These are phyloP conservation scores for Blastosporella zonata DNA, from an alignment of 1,284 basidiomycete genomes.

Conservation along the genomic window DNA sequence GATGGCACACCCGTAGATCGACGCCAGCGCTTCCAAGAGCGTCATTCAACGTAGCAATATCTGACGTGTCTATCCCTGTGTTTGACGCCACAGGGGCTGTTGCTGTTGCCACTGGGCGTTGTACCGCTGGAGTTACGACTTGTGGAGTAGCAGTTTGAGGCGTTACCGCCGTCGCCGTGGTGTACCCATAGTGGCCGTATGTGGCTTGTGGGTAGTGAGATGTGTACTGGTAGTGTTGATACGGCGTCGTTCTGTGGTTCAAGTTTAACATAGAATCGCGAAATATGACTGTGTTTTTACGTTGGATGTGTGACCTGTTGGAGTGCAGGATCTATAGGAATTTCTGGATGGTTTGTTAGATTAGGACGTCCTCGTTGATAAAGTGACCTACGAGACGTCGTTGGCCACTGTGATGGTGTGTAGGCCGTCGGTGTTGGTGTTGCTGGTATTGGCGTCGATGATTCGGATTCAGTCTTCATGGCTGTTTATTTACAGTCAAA, in stretches of 20 bases:
- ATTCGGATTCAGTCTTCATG: conserved; percentile 23
- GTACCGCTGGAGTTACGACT: conserved; percentile 27
- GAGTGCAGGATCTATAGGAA: conserved; percentile 67
- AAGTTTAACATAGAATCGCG: conserved; percentile 20
- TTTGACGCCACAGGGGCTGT: conserved; percentile 21
- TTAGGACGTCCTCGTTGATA: background rate
- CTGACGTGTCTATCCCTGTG: conserved; percentile 52
- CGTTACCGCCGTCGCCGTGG: conserved; percentile 29
- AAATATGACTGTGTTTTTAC: conserved; percentile 29
- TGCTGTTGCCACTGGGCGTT: conserved; percentile 21
- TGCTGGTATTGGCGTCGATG: conserved; percentile 10
- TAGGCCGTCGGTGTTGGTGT: conserved; percentile 32
- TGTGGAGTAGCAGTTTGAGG: conserved; percentile 16
- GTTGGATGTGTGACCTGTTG: conserved; percentile 46
- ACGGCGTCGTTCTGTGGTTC: conserved; percentile 30
- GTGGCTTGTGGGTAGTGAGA: conserved; percentile 54
- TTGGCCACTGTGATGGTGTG: conserved; percentile 33
- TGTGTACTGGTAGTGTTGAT: conserved; percentile 44
- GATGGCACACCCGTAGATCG: conserved; percentile 59
- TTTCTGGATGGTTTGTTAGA: conserved; percentile 35
- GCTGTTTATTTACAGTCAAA: background rate
- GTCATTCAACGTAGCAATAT: conserved; percentile 76
- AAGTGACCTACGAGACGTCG: conserved; percentile 27
- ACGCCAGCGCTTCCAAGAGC: conserved; percentile 81
- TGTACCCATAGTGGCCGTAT: conserved; percentile 51